Conservation (phyloP, 2,329 filamentous ascomycete species). For the Camillea tinctor region DNA sequence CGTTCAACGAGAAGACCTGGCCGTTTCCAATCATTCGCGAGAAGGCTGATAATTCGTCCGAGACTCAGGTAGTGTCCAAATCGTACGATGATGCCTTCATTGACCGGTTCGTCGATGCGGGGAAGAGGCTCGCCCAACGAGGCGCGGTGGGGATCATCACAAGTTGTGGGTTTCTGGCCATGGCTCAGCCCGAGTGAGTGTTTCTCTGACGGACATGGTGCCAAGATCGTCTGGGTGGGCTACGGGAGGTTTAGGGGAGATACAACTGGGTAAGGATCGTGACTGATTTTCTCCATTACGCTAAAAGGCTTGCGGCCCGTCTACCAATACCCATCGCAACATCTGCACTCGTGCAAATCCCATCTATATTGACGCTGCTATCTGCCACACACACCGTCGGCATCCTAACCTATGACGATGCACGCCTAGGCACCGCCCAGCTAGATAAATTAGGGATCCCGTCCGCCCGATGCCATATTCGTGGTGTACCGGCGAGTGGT, state of each 20-base stretch:
- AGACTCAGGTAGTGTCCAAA: conserved; percentile 31
- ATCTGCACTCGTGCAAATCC: conserved; percentile 36
- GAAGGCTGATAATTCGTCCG: conserved; percentile 30
- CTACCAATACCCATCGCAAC: conserved; percentile 37
- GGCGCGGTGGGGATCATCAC: conserved; percentile 39
- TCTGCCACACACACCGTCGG: conserved; percentile 26
- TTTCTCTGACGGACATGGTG: no score
- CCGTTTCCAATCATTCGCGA: conserved; percentile 37
- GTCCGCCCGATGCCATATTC: conserved; percentile 18
- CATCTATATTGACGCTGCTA: conserved; percentile 29
- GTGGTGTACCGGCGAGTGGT: conserved; percentile 4
- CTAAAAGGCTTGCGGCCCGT: conserved; percentile 29
- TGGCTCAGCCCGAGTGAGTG: conserved; percentile 33
- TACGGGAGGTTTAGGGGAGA: no score
- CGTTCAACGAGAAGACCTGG: conserved; percentile 37
- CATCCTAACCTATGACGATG: conserved; percentile 33
- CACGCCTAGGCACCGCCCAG: conserved; percentile 21
- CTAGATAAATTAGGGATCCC: conserved; percentile 23
- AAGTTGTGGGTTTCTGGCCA: conserved; percentile 40
- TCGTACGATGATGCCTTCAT: conserved; percentile 34
- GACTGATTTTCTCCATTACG: no score
- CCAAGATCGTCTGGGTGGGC: no score
- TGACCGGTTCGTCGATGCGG: conserved; percentile 35
- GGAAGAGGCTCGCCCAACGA: conserved; percentile 30
- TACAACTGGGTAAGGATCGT: no score